These are phyloP conservation scores for Cardamine occulta DNA, from an alignment of 345 rosid genomes.

Conservation along the genomic window DNA sequence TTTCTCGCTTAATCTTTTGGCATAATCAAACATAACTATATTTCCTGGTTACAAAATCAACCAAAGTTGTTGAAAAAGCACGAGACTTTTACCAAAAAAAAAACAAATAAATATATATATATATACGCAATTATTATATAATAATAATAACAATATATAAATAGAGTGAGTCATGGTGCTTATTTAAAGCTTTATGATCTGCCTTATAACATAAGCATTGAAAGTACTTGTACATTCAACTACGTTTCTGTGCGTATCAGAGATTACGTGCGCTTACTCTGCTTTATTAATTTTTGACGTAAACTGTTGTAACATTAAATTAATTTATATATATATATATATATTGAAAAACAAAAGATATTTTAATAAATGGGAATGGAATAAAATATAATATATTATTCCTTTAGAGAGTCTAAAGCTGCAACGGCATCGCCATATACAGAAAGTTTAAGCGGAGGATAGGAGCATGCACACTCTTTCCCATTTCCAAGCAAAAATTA, in stretches of 20 bases:
- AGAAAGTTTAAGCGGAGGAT: slow-evolving; percentile 69
- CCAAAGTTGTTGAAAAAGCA: slow-evolving; percentile 21
- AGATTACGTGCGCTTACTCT: slow-evolving; percentile 63
- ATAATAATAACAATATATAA: neutral
- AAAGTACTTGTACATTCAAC: slow-evolving; percentile 45
- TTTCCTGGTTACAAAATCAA: slow-evolving; percentile 4
- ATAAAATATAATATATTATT: slow-evolving; percentile 38
- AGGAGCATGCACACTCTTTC: slow-evolving; percentile 67
- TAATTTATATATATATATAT: neutral
- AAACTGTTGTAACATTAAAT: slow-evolving; percentile 41
- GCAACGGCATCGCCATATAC: slow-evolving; percentile 72
- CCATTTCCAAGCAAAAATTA: slow-evolving; percentile 51
- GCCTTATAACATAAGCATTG: slow-evolving; percentile 42
- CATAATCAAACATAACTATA: neutral
- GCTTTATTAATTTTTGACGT: slow-evolving; percentile 44
- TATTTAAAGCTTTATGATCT: slow-evolving; percentile 24
- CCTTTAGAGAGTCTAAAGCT: slow-evolving; percentile 66
- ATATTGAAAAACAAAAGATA: neutral
- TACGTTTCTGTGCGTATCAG: slow-evolving; percentile 43
- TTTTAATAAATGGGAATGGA: slow-evolving; percentile 23
- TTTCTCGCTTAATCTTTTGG: neutral
- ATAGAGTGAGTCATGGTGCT: slow-evolving; percentile 34
- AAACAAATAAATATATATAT: neutral
- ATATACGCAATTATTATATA: slow-evolving; percentile 9
- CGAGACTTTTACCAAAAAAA: slow-evolving; percentile 17